phyloP scores from a whole-genome alignment of 73 alveolate genomes.

The Tetrahymena borealis region DNA sequence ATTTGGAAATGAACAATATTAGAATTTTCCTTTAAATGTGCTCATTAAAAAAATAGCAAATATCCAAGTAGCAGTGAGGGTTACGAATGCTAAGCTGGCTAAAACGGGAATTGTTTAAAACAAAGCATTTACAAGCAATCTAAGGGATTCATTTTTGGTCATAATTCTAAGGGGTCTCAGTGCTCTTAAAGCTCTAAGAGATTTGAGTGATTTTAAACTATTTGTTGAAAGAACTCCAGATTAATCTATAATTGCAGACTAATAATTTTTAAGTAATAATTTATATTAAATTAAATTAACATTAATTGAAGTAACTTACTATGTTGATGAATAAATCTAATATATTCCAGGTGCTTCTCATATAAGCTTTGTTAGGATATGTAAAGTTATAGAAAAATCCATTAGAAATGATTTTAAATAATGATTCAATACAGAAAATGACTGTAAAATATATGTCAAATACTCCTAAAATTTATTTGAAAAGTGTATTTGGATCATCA shows the following conservation, averaged over 20 bases:
- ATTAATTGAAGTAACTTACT: not conserved
- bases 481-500: not conserved
- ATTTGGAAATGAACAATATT: not conserved
- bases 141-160: conserved; percentile 2
- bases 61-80: conserved; percentile 18
- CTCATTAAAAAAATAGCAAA: conserved; percentile 41
- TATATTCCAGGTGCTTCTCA: not conserved
- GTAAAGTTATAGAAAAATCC: not conserved
- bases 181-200: conserved; percentile 55
- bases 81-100: conserved; percentile 33
- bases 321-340: not conserved
- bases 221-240: not conserved
- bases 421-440: not conserved
- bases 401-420: not conserved
- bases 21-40: not conserved
- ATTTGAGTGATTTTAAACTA: conserved; percentile 16
- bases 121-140: conserved; percentile 32
- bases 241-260: not conserved
- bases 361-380: not conserved
- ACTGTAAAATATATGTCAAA: not conserved
- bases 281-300: not conserved
- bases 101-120: conserved; percentile 33
- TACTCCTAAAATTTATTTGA: not conserved
- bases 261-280: not conserved
- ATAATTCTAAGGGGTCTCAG: conserved; percentile 9